Conservation (phyloP, 306 rosid species). For the Mimosa pudica region DNA sequence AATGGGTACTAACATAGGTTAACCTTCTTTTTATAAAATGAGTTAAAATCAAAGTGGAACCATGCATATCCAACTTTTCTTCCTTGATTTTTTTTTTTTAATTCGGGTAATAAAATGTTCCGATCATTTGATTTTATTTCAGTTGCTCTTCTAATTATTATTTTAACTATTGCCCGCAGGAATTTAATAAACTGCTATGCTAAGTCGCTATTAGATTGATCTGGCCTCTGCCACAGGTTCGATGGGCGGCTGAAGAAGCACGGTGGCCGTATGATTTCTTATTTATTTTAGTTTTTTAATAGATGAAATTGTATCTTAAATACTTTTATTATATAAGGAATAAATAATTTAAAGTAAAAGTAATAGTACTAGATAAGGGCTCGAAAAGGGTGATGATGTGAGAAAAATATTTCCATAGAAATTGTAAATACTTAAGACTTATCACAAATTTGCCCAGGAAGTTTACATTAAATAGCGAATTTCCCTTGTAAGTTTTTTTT, state of each 20-base stretch:
- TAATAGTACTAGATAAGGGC: neutral
- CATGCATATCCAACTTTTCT: neutral
- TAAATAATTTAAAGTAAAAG: neutral
- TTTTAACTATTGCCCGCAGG: neutral
- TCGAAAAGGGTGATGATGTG: no score
- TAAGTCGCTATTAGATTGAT: neutral
- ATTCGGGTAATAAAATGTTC: neutral
- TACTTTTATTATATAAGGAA: neutral
- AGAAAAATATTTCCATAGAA: no score
- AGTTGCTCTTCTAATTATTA: neutral
- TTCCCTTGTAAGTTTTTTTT: no score
- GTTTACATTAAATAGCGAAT: no score
- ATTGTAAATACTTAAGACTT: no score
- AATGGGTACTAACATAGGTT: no score
- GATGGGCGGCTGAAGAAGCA: neutral
- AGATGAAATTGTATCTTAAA: neutral
- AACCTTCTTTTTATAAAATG: no score
- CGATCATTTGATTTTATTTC: neutral
- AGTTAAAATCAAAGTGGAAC: neutral
- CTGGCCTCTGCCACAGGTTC: neutral
- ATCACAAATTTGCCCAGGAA: no score
- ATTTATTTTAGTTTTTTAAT: neutral
- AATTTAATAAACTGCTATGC: neutral
- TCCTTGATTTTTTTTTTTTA: neutral
- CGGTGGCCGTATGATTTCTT: neutral